Conservation (phyloP, 2,329 filamentous ascomycete species). For the Aspergillus costaricaensis region DNA sequence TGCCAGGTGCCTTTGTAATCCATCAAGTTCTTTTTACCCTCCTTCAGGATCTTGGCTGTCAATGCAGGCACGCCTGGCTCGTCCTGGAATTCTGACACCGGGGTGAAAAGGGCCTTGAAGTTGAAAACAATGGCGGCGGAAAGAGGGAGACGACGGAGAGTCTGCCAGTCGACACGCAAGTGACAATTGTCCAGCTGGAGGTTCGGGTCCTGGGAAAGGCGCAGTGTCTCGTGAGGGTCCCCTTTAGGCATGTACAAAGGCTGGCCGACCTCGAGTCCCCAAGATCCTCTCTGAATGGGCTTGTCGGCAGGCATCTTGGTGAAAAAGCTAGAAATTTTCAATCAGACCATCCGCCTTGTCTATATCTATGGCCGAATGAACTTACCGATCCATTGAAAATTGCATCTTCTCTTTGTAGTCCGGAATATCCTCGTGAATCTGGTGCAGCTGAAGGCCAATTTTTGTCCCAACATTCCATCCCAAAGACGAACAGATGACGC, state of each 20-base stretch:
- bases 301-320: constrained; percentile 72
- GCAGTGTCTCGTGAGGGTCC: constrained; percentile 63
- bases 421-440: constrained; percentile 74
- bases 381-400: constrained; percentile 79
- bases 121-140: constrained; percentile 79
- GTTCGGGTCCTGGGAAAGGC: constrained; percentile 58
- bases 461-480: constrained; percentile 79
- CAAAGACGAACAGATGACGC: constrained; percentile 74
- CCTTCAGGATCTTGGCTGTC: constrained; percentile 66
- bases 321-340: constrained; percentile 63
- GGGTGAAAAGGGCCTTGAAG: constrained; percentile 84
- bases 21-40: constrained; percentile 71
- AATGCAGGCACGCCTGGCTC: constrained; percentile 74
- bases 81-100: constrained; percentile 66
- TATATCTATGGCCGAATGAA: not conserved
- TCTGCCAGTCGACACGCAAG: constrained; percentile 86
- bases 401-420: constrained; percentile 88
- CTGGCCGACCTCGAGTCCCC: constrained; percentile 75
- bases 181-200: constrained; percentile 63
- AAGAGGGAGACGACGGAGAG: constrained; percentile 73
- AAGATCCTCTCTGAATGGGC: constrained; percentile 81
- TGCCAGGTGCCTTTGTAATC: constrained; percentile 83
- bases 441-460: constrained; percentile 67
- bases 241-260: constrained; percentile 74
- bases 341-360: not conserved